A percentile compares a stretch with the other conserved stretches of the same genome.
phyloP scores from a whole-genome alignment of 768 basidiomycete species.

The Suillus lakei region DNA sequence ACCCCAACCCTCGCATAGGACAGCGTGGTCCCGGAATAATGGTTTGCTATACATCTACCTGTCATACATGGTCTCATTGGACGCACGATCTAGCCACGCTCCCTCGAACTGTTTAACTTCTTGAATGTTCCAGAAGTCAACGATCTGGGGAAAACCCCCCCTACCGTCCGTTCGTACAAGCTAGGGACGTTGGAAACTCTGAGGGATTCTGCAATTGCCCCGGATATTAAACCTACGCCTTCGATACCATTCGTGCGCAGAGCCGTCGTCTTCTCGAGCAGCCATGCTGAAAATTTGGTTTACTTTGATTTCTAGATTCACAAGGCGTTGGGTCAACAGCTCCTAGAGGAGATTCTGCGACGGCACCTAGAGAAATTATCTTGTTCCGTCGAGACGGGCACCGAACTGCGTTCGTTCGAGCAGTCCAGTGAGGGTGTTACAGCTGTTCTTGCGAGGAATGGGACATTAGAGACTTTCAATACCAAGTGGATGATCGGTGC shows the following conservation, averaged over 20 bases:
- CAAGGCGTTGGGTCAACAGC: slow-evolving; percentile 28
- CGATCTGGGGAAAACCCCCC: slow-evolving; percentile 30
- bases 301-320: slow-evolving; percentile 16
- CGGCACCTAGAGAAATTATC: slow-evolving; percentile 24
- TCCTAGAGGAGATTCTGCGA: slow-evolving; percentile 32
- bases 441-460: slow-evolving; percentile 15
- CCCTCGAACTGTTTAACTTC: slow-evolving; percentile 44
- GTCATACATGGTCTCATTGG: not conserved
- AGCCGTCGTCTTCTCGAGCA: not conserved
- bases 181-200: slow-evolving; percentile 4
- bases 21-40: slow-evolving; percentile 44
- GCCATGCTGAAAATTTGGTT: not conserved
- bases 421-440: slow-evolving; percentile 37
- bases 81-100: slow-evolving; percentile 40
- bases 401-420: slow-evolving; percentile 39
- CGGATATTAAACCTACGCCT: slow-evolving; percentile 22
- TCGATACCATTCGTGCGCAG: slow-evolving; percentile 31
- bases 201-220: slow-evolving; percentile 17
- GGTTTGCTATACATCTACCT: slow-evolving; percentile 23
- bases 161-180: slow-evolving; percentile 39
- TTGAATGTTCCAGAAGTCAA: slow-evolving; percentile 43
- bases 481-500: slow-evolving; percentile 18
- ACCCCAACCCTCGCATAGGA: slow-evolving; percentile 36
- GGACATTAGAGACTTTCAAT: slow-evolving; percentile 1
- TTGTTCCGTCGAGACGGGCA: slow-evolving; percentile 40